Evolutionary conservation across 192 early-diverging fungal species (phyloP).

Genomic region (Podila epicladia): DNA sequence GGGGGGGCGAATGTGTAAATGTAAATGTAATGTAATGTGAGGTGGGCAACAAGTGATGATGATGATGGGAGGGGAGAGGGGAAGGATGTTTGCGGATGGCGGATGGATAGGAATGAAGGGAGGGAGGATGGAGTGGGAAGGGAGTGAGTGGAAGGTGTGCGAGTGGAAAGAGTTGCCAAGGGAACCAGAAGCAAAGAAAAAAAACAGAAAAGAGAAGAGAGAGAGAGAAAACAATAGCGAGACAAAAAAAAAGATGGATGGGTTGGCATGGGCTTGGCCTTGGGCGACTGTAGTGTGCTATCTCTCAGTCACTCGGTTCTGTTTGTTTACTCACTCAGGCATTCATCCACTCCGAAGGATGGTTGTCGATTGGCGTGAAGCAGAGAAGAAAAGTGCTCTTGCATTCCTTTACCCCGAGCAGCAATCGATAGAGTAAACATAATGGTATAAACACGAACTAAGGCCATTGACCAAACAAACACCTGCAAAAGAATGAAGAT

Average conservation of each 20-base stretch:
- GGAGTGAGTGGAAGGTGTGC: not conserved
- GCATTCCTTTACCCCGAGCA: no score
- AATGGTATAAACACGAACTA: no score
- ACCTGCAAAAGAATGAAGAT: no score
- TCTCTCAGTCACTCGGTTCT: no score
- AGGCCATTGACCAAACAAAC: no score
- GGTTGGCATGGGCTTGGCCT: no score
- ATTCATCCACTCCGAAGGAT: no score
- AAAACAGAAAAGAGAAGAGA: not conserved
- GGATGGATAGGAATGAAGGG: not conserved
- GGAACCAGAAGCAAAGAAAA: not conserved
- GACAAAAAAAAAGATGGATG: not conserved
- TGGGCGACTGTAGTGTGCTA: no score
- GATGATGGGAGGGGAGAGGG: not conserved
- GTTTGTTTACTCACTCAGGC: no score
- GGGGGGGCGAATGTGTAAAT: not conserved
- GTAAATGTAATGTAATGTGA: not conserved
- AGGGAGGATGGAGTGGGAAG: not conserved
- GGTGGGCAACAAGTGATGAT: not conserved
- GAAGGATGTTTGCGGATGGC: not conserved
- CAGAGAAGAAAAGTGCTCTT: no score
- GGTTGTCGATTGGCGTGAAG: no score
- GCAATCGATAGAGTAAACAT: no score
- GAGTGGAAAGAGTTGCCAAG: not conserved
- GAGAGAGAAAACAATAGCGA: not conserved